These are phyloP conservation scores for Candida frijolesensis DNA, from an alignment of 1,139 yeast species.

Conservation along the genomic window DNA sequence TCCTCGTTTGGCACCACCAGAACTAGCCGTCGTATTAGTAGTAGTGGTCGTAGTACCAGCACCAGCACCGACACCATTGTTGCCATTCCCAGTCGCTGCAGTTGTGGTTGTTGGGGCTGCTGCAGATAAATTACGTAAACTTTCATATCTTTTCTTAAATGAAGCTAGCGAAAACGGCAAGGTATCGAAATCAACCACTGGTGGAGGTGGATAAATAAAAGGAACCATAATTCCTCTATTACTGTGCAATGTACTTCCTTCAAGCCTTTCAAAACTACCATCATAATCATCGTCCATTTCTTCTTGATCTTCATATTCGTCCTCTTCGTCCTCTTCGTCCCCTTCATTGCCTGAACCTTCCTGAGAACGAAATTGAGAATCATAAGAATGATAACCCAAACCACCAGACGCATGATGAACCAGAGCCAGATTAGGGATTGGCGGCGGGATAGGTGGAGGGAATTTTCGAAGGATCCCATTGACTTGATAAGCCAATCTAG, in stretches of 20 bases:
- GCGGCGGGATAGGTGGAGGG: conserved; percentile 49
- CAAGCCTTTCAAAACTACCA: background rate
- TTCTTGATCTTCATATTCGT: conserved; percentile 12
- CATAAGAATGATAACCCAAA: too few relatives aligned
- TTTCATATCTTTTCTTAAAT: conserved; percentile 12
- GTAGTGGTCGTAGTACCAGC: too few relatives aligned
- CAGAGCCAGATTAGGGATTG: conserved; percentile 17
- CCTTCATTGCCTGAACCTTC: conserved; percentile 1
- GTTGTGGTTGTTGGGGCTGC: conserved; percentile 5
- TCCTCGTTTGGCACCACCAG: conserved; percentile 6
- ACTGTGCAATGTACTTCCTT: background rate
- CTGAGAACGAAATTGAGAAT: too few relatives aligned
- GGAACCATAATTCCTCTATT: conserved; percentile 45
- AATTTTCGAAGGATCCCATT: conserved; percentile 29
- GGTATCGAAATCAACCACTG: conserved; percentile 28
- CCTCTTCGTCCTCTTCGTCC: conserved; percentile 9
- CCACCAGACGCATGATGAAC: background rate
- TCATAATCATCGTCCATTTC: conserved; percentile 1
- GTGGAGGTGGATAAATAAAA: conserved; percentile 50
- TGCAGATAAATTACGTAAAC: background rate
- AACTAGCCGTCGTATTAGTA: background rate
- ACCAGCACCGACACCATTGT: background rate
- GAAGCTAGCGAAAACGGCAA: conserved; percentile 25
- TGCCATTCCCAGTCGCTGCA: conserved; percentile 3
- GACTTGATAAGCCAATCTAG: conserved; percentile 25